Percentiles rank a stretch among this genome's conserved stretches.
Evolutionary conservation across 495 filamentous ascomycete species (phyloP).

Genomic region (Talaromyces wortmannii): DNA sequence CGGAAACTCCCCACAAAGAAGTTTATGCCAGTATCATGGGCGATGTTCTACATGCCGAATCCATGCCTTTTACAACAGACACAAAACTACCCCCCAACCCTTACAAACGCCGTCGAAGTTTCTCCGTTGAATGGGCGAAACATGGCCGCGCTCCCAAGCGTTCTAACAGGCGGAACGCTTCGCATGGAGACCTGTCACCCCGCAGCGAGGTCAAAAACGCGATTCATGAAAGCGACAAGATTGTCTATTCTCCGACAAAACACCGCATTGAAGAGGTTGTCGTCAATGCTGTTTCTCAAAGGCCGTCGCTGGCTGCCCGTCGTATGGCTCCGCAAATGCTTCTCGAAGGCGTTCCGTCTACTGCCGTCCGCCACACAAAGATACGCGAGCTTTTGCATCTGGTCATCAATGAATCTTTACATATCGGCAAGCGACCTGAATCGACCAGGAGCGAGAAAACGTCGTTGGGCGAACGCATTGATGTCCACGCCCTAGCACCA

Average conservation of each 20-base stretch:
- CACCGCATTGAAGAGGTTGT: conserved; percentile 36
- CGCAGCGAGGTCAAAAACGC: conserved; percentile 43
- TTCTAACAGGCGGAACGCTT: conserved; percentile 25
- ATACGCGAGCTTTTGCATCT: conserved; percentile 60
- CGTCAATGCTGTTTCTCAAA: conserved; percentile 33
- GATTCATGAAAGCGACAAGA: conserved; percentile 42
- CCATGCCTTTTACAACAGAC: conserved; percentile 37
- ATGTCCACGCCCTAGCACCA: conserved; percentile 51
- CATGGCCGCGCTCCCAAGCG: conserved; percentile 27
- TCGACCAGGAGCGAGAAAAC: conserved; percentile 54
- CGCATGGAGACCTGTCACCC: conserved; percentile 36
- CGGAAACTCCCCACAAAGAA: conserved; percentile 48
- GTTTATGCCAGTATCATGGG: conserved; percentile 25
- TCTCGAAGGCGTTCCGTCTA: conserved; percentile 38
- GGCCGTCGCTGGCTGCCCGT: conserved; percentile 31
- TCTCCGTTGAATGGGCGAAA: conserved; percentile 25
- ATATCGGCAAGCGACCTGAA: conserved; percentile 68
- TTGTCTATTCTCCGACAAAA: conserved; percentile 32
- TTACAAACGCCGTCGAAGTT: conserved; percentile 43
- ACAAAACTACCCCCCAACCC: conserved; percentile 32
- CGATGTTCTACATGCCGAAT: conserved; percentile 22
- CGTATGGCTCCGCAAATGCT: conserved; percentile 34
- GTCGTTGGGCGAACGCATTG: conserved; percentile 59
- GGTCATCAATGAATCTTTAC: conserved; percentile 63
- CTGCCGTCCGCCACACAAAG: conserved; percentile 52